Conservation (phyloP, 2,329 filamentous ascomycete genomes). For the Alternaria burnsii region DNA sequence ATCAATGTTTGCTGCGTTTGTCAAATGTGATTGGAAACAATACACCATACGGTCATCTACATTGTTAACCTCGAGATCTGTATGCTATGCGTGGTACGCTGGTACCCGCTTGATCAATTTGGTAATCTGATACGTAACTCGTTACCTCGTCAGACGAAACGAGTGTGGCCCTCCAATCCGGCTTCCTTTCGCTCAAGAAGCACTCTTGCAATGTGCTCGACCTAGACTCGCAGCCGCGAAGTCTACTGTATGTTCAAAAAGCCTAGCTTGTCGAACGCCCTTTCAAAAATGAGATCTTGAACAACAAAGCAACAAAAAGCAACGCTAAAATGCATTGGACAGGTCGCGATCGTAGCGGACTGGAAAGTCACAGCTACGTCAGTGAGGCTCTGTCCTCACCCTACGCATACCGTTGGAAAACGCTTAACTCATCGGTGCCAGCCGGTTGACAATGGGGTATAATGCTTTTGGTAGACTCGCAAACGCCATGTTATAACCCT, state of each 20-base stretch:
- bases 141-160: neutral
- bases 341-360: constrained; percentile 9
- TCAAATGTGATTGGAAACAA: neutral
- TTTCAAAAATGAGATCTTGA: neutral
- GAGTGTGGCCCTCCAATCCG: neutral
- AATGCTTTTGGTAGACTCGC: constrained; percentile 19
- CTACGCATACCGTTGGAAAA: constrained; percentile 18
- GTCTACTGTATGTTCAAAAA: constrained; percentile 8
- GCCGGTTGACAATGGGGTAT: constrained; percentile 30
- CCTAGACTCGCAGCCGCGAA: constrained; percentile 5
- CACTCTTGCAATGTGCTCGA: neutral
- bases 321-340: constrained; percentile 13
- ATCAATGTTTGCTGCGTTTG: neutral
- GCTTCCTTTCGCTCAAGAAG: neutral
- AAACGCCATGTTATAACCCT: constrained; percentile 15
- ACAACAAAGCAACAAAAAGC: constrained; percentile 2
- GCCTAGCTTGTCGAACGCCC: constrained; percentile 4
- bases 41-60: neutral
- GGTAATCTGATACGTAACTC: constrained; percentile 7
- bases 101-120: constrained; percentile 7
- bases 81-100: neutral
- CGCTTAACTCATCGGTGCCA: constrained; percentile 22
- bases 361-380: constrained; percentile 7
- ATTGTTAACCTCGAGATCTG: neutral
- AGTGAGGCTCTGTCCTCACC: constrained; percentile 15